Evolutionary conservation across 176 grass and related monocot species (phyloP).

Genomic region (Juncus effusus): DNA sequence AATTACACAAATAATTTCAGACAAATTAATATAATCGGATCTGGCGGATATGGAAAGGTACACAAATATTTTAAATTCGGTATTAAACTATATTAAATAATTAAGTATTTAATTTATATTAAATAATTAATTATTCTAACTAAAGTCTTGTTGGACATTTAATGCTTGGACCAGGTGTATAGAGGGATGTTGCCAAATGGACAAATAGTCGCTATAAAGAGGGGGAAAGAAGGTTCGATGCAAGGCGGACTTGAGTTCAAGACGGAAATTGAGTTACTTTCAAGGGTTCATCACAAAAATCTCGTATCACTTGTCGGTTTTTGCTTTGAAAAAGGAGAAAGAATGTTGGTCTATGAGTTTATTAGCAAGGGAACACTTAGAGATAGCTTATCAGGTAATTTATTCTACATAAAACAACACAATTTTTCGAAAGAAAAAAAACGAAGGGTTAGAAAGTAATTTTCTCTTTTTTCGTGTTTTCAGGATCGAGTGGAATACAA

Average conservation of each 20-base stretch:
- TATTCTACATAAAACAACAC: background rate
- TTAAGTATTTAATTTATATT: background rate
- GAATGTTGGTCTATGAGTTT: constrained; percentile 84
- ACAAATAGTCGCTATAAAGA: constrained; percentile 73
- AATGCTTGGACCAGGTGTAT: constrained; percentile 50
- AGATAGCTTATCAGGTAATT: constrained; percentile 62
- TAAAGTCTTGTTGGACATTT: background rate
- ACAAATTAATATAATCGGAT: constrained; percentile 62
- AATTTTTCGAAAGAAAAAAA: background rate
- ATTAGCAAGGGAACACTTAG: constrained; percentile 64
- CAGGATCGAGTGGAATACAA: constrained; percentile 68
- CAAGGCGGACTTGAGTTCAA: constrained; percentile 90
- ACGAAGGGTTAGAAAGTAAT: background rate
- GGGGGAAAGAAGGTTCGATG: constrained; percentile 64
- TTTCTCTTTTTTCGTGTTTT: background rate
- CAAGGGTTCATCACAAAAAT: constrained; percentile 86
- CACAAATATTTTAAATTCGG: constrained; percentile 1
- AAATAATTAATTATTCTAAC: constrained; percentile 4
- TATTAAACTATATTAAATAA: background rate
- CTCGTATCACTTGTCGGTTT: constrained; percentile 80
- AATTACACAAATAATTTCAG: constrained; percentile 69
- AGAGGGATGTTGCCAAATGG: constrained; percentile 62
- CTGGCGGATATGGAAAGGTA: constrained; percentile 85
- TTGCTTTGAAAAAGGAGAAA: constrained; percentile 81
- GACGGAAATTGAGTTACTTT: constrained; percentile 90